phyloP scores from a whole-genome alignment of 768 basidiomycete genomes.

The Mycena albidolilacea region DNA sequence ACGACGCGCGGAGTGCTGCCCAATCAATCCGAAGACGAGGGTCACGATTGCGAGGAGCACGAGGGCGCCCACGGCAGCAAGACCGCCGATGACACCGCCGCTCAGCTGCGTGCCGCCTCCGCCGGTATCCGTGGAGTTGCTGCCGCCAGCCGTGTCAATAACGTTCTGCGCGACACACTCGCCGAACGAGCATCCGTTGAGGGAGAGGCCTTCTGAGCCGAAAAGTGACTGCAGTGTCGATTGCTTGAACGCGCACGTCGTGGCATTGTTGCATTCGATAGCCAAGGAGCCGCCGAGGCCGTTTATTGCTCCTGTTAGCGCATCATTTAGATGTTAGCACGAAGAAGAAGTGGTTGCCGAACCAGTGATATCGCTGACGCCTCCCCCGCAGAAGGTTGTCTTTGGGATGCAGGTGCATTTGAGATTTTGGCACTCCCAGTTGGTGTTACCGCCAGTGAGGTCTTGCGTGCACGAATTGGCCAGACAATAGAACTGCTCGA shows the following conservation, averaged over 20 bases:
- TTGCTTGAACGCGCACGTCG: constrained; percentile 87
- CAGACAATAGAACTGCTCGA: constrained; percentile 90
- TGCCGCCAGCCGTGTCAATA: constrained; percentile 67
- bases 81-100: constrained; percentile 91
- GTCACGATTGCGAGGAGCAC: constrained; percentile 69
- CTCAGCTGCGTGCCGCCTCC: constrained; percentile 63
- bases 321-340: constrained; percentile 50
- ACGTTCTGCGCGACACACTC: constrained; percentile 90
- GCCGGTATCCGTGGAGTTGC: constrained; percentile 51
- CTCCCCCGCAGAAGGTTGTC: constrained; percentile 83
- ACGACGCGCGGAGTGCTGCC: constrained; percentile 74
- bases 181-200: constrained; percentile 85
- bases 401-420: constrained; percentile 79
- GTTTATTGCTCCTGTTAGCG: constrained; percentile 70
- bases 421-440: constrained; percentile 83
- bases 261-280: constrained; percentile 75
- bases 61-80: constrained; percentile 86
- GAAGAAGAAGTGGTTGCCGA: constrained; percentile 22
- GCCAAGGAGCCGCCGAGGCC: constrained; percentile 73
- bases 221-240: constrained; percentile 76
- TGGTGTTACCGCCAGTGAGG: constrained; percentile 57
- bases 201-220: constrained; percentile 77
- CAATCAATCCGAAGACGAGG: constrained; percentile 73
- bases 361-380: constrained; percentile 22
- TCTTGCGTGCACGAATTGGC: constrained; percentile 81